Percentiles rank a stretch among this genome's conserved stretches.
phyloP scores from a whole-genome alignment of 139 green algal species.

The Haematococcus sp. region DNA sequence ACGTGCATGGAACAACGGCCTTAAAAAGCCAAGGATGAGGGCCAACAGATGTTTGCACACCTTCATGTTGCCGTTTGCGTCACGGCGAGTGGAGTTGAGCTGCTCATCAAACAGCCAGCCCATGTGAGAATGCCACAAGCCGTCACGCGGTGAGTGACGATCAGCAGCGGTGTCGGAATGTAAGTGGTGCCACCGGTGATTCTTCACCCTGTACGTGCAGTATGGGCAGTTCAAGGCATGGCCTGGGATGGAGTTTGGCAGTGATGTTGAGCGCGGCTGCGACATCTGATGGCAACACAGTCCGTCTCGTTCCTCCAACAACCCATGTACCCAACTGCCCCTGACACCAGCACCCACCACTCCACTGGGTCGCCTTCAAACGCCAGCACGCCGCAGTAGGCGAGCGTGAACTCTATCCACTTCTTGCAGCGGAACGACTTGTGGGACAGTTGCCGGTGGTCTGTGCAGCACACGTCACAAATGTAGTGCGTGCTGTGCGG shows the following conservation, averaged over 20 bases:
- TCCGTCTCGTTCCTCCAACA: too few relatives aligned
- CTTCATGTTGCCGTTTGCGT: constrained; percentile 43
- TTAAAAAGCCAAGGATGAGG: too few relatives aligned
- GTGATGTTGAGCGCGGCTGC: too few relatives aligned
- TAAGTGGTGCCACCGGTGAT: constrained; percentile 67
- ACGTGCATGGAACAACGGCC: too few relatives aligned
- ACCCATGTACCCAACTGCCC: too few relatives aligned
- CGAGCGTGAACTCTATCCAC: constrained; percentile 93
- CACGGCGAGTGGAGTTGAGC: constrained; percentile 31
- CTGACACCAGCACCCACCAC: constrained; percentile 49
- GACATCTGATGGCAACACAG: too few relatives aligned
- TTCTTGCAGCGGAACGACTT: constrained; percentile 88
- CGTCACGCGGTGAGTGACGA: constrained; percentile 72
- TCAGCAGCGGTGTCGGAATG: constrained; percentile 68
- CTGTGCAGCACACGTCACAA: too few relatives aligned
- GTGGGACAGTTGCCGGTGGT: constrained; percentile 91
- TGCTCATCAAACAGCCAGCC: constrained; percentile 78
- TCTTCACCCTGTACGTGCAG: constrained; percentile 23
- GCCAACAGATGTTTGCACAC: too few relatives aligned
- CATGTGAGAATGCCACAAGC: constrained; percentile 67
- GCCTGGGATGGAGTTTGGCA: too few relatives aligned
- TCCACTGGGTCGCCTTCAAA: constrained; percentile 88
- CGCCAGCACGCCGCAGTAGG: constrained; percentile 93
- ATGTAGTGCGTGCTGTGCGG: too few relatives aligned
- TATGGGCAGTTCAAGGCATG: too few relatives aligned